A percentile compares a stretch with the other conserved stretches of the same genome.
phyloP scores from a whole-genome alignment of 2,329 filamentous ascomycete species.

The Bipolaris victoriae region DNA sequence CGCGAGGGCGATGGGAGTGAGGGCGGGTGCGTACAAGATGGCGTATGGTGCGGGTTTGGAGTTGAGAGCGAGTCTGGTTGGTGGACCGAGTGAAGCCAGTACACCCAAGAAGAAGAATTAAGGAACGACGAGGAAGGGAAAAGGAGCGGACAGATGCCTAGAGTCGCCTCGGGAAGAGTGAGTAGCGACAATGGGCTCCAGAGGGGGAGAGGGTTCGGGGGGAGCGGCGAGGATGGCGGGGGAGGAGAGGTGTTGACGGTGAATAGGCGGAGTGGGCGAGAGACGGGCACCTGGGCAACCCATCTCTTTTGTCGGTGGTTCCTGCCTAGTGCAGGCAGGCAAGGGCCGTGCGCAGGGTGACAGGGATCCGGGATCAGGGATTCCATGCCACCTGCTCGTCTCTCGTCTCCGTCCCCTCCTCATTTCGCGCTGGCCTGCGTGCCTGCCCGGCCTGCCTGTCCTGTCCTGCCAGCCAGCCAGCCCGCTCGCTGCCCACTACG shows the following conservation, averaged over 20 bases:
- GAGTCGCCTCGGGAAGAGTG: constrained; percentile 35
- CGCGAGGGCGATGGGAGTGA: constrained; percentile 9
- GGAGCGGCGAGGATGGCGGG: constrained; percentile 27
- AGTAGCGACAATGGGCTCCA: constrained; percentile 45
- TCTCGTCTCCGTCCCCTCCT: constrained; percentile 4
- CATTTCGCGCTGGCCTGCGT: constrained; percentile 18
- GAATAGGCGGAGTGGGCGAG: constrained; percentile 29
- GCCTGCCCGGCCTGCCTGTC: constrained; percentile 2
- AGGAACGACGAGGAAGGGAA: constrained; percentile 41
- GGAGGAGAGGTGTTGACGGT: constrained; percentile 28
- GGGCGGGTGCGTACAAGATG: constrained; percentile 35
- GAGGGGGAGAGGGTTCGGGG: constrained; percentile 19
- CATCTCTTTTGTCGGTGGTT: constrained; percentile 30
- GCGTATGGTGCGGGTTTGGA: constrained; percentile 9
- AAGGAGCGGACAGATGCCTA: constrained; percentile 49
- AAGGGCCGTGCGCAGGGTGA: neutral
- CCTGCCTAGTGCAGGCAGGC: constrained; percentile 16
- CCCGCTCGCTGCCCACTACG: neutral
- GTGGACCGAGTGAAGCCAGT: constrained; percentile 43
- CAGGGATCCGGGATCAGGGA: constrained; percentile 3
- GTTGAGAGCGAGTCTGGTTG: constrained; percentile 21
- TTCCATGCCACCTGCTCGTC: too few species aligned
- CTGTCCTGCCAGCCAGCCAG: constrained; percentile 4
- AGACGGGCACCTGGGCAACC: constrained; percentile 27
- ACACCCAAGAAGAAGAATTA: constrained; percentile 42